A percentile compares a stretch with the other conserved stretches of the same genome.
Conservation (phyloP, 495 filamentous ascomycete species). For the Daldinia concentrica region DNA sequence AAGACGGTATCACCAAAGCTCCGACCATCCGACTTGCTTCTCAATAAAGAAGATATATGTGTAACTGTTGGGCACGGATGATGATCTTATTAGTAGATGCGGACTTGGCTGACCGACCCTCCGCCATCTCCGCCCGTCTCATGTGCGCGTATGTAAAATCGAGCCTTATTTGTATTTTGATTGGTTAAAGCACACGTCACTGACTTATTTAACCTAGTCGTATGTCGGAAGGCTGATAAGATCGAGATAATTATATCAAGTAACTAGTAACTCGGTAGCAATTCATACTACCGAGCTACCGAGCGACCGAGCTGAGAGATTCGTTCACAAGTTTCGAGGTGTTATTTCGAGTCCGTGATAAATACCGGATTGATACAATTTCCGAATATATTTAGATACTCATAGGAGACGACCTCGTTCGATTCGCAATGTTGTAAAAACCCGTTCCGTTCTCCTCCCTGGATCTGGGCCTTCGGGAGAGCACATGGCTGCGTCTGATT, state of each 20-base stretch:
- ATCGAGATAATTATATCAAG: not conserved
- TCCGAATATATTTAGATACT: not conserved
- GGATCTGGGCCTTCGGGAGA: not conserved
- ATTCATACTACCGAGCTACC: not conserved
- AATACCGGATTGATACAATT: not conserved
- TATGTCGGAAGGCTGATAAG: not conserved
- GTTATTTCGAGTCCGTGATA: not conserved
- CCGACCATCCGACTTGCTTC: not conserved
- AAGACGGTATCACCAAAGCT: slow-evolving; percentile 1
- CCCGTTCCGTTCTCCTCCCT: not conserved
- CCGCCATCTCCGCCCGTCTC: slow-evolving; percentile 4
- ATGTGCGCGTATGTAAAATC: not conserved
- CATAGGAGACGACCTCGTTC: not conserved
- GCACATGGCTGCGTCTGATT: not conserved
- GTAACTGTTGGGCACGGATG: not conserved
- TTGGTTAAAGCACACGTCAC: not conserved
- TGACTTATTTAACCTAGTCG: not conserved
- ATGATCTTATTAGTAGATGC: not conserved
- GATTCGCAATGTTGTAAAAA: not conserved
- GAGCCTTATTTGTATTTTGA: not conserved
- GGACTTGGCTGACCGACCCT: slow-evolving; percentile 3
- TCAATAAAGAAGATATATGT: not conserved
- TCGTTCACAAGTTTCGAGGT: not conserved
- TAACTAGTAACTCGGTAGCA: too few species aligned
- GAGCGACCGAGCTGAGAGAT: slow-evolving; percentile 1